Evolutionary conservation across 2,329 filamentous ascomycete genomes (phyloP).

Genomic region (Claviceps humidiphila): DNA sequence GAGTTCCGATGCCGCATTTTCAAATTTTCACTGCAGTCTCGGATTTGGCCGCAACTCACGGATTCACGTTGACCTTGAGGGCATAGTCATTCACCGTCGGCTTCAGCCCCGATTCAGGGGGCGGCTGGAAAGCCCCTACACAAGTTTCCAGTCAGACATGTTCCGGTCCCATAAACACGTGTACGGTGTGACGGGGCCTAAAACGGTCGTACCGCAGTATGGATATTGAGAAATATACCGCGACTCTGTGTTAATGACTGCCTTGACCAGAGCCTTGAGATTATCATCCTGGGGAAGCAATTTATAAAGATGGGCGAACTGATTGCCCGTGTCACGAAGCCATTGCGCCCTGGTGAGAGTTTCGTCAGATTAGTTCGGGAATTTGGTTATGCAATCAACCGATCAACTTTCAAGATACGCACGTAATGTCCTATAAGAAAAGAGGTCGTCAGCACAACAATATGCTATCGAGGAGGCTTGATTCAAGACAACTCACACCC

Average conservation of each 20-base stretch:
- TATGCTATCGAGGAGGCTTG: too few species aligned
- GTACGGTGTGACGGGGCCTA: too few species aligned
- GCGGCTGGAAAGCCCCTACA: conserved; percentile 72
- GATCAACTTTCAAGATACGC: background rate
- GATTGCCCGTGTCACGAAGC: conserved; percentile 71
- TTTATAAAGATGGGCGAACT: conserved; percentile 55
- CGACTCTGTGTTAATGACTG: conserved; percentile 58
- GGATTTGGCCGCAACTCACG: conserved; percentile 7
- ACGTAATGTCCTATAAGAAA: conserved; percentile 13
- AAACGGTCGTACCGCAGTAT: conserved; percentile 43
- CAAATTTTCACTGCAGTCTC: too few species aligned
- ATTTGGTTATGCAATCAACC: background rate
- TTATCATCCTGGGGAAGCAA: conserved; percentile 43
- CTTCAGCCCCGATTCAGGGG: conserved; percentile 49
- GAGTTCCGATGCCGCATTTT: background rate
- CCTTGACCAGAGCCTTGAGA: conserved; percentile 54
- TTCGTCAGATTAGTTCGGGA: background rate
- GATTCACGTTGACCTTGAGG: conserved; percentile 12
- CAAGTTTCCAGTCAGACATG: background rate
- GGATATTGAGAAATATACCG: conserved; percentile 56
- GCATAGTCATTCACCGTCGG: conserved; percentile 14
- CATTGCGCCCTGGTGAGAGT: conserved; percentile 31
- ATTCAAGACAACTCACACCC: conserved; percentile 46
- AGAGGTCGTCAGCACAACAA: conserved; percentile 37
- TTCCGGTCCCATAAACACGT: background rate